A percentile compares a stretch with the other conserved stretches of the same genome.
phyloP scores from a whole-genome alignment of 2,329 filamentous ascomycete species.

The Cordyceps tenuipes region DNA sequence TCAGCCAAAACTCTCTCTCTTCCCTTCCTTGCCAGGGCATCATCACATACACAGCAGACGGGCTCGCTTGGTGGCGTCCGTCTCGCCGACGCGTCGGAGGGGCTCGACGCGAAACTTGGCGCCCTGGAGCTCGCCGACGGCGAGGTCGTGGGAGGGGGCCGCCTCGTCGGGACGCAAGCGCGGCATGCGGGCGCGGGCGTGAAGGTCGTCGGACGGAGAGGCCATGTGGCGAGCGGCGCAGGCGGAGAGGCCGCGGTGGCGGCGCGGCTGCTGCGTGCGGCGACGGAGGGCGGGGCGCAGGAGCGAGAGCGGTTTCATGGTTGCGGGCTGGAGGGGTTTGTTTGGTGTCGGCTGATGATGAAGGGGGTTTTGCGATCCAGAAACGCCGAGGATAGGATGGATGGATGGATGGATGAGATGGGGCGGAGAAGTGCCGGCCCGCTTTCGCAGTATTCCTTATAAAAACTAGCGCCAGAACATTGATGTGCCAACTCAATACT shows the following conservation, averaged over 20 bases:
- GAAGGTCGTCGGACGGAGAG: constrained; percentile 15
- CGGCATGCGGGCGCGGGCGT: constrained; percentile 17
- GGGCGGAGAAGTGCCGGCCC: too few relatives aligned
- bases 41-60: constrained; percentile 65
- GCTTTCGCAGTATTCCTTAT: too few relatives aligned
- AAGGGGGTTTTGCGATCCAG: not conserved
- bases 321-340: not conserved
- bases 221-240: constrained; percentile 9
- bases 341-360: not conserved
- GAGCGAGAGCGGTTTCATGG: constrained; percentile 12
- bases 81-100: constrained; percentile 75
- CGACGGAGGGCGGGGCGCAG: constrained; percentile 16
- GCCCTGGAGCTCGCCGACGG: constrained; percentile 80
- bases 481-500: too few relatives aligned
- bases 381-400: not conserved
- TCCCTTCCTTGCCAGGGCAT: too few relatives aligned
- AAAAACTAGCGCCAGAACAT: too few relatives aligned
- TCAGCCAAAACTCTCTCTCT: not conserved
- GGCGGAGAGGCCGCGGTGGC: constrained; percentile 17
- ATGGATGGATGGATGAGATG: too few relatives aligned
- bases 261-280: constrained; percentile 12
- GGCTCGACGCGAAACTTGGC: constrained; percentile 84
- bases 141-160: constrained; percentile 47
- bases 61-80: constrained; percentile 76
- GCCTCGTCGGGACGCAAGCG: constrained; percentile 18